Base-by-base conservation (phyloP, 495 filamentous ascomycete species). In the Lepidopterella palustris region DNA sequence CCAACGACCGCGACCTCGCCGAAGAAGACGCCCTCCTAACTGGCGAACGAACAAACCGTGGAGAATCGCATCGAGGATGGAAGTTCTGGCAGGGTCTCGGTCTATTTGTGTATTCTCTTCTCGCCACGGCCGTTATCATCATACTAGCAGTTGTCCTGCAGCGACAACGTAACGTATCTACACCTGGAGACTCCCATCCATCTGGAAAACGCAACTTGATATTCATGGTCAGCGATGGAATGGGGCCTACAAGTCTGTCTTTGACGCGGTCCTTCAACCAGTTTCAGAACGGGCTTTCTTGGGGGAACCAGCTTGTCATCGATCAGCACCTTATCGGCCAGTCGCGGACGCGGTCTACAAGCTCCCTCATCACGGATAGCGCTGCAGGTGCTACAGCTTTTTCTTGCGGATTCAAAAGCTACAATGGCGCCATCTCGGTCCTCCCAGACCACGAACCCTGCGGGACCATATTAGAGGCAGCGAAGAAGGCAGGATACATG, bases 191-290 rank as follows among this genome's bases (percentile, higher is more conserved):
- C 29, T 77, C 77, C 35, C 81, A 74, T 59, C 84, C 77, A 8
- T 75, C 68, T n/a, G 87, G 88, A 13, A 98, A 97, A 74, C 80
- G 87, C 24, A 98, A 97, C 68, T 73, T 97, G 39, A 86, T 98
- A 60, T 97, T 98, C 78, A 97, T 98, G 95, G 95, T 98, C 8
- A 95, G 89, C 0, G 93, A 98, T 69, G 93, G 92, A 56, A 97
- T 98, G 95, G 93, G 93, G 0, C 93, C 93, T 2, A 88, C 92
- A 21, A 92, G 89, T 70, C 79, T 97, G 24, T 83, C 83, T 11
- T 72, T 97, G 69, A 96, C 95, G 5, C 78, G 93, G 48, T 84
- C 82, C 68, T 97, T 89, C 76, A 79, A 83, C 27, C 93, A 98
- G 71, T 76, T 79, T 31, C 70, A 75, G n/a, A 77, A 84, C 31